Percentiles rank a stretch among this genome's conserved stretches.
phyloP scores from a whole-genome alignment of 495 filamentous ascomycete species.

The Paragyromitra xinjiangensis region DNA sequence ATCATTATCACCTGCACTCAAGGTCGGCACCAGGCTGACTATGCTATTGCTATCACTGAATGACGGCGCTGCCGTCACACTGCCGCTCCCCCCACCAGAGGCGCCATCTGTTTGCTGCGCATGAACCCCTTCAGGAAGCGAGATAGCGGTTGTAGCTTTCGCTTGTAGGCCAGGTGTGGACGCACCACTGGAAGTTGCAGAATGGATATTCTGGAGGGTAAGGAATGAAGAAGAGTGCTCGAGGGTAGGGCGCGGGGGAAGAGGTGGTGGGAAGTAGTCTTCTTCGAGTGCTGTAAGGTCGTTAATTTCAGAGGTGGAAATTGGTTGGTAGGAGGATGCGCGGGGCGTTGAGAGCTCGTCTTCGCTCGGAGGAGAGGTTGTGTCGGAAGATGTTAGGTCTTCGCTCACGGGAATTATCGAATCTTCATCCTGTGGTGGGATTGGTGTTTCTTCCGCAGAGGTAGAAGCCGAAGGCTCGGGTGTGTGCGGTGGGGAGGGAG shows the following conservation, averaged over 20 bases:
- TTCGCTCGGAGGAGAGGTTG: conserved; percentile 37
- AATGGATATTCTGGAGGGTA: conserved; percentile 39
- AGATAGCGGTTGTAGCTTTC: conserved; percentile 57
- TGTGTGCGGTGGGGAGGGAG: neutral
- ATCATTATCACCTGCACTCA: conserved; percentile 73
- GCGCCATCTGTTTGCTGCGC: conserved; percentile 55
- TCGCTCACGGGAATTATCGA: neutral
- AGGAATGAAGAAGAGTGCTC: conserved; percentile 31
- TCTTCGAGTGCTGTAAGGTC: conserved; percentile 38
- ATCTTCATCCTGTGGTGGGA: neutral
- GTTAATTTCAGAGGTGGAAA: neutral
- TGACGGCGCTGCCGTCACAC: conserved; percentile 49
- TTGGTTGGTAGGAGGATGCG: conserved; percentile 45
- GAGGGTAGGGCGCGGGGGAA: conserved; percentile 38
- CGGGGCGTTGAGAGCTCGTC: conserved; percentile 56
- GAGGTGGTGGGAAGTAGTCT: conserved; percentile 55
- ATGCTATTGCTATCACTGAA: conserved; percentile 78
- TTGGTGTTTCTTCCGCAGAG: neutral
- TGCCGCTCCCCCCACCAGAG: conserved; percentile 32
- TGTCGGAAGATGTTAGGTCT: neutral
- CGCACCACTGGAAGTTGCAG: conserved; percentile 38
- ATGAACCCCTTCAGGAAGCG: conserved; percentile 56
- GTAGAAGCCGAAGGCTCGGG: neutral
- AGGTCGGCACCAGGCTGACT: conserved; percentile 79
- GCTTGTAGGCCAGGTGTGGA: conserved; percentile 50